phyloP scores from a whole-genome alignment of 2,329 filamentous ascomycete species.

The Xylariomycetidae sp. region DNA sequence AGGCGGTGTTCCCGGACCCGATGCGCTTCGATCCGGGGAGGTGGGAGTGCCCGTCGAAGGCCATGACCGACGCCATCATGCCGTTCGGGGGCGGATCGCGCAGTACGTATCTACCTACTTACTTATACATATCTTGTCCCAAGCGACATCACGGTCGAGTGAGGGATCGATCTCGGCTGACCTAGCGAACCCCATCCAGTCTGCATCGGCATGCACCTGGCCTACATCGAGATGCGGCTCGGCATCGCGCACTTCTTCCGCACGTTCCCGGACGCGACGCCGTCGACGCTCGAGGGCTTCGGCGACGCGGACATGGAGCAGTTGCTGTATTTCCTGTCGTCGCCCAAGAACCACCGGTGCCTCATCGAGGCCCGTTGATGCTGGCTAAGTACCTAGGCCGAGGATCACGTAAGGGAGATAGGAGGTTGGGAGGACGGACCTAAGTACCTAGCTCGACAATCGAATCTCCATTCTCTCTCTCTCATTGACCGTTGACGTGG shows the following conservation, averaged over 20 bases:
- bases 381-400: too few species aligned
- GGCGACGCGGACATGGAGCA: constrained; percentile 30
- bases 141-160: background rate
- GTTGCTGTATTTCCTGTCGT: constrained; percentile 27
- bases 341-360: constrained; percentile 27
- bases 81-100: constrained; percentile 48
- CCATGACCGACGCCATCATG: constrained; percentile 41
- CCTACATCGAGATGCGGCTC: constrained; percentile 48
- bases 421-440: too few species aligned
- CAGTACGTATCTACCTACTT: constrained; percentile 25
- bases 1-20: constrained; percentile 34
- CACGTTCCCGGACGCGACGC: constrained; percentile 31
- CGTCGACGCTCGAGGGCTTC: constrained; percentile 29
- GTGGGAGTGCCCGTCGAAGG: constrained; percentile 28
- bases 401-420: too few species aligned
- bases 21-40: constrained; percentile 29
- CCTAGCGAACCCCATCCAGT: constrained; percentile 15
- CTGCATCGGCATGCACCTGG: constrained; percentile 53
- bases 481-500: too few species aligned
- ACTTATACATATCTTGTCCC: background rate
- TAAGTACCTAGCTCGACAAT: too few species aligned
- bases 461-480: too few species aligned
- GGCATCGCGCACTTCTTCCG: constrained; percentile 46
- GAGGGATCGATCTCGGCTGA: background rate
- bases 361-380: constrained; percentile 20